Base-by-base conservation (phyloP, 2,329 filamentous ascomycete species). In the Phialophora expanda region DNA sequence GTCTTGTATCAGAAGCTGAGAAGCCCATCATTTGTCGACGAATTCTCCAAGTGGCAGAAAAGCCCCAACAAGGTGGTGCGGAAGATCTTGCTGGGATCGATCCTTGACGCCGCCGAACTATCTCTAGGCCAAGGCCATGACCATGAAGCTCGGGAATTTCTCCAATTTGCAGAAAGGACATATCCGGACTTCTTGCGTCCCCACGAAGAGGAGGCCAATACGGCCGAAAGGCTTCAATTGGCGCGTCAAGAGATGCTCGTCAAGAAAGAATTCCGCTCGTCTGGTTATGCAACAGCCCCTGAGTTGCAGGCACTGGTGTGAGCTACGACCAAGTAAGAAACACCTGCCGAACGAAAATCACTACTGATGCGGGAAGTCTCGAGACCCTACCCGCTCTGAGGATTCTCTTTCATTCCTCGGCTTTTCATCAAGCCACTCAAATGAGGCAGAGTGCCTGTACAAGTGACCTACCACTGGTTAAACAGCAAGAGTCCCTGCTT, bases 51-150 rank as follows among this genome's bases (percentile, higher is more conserved):
- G 20, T 68, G 68, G 68, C 63, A 66, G 30, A 60, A 62, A 32
- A 62, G 66, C 24, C 46, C 51, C 20, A 62, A 62, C 20, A 61
- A 55, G 38, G 17, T 58, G 7, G 68, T 72, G 24, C 74, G 73
- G 22, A 75, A 75, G 59, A 67, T 69, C 38, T 72, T 78, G 51
- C 71, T 79, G 46, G 72, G 71, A 2, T 72, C 75, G n/a, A 73
- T 76, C 9, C 75, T 79, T 41, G 76, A 79, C 56, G 78, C 75
- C 6, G 74, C 80, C n/a, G 75, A 76, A 30, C 61, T 80, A 24
- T 72, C 78, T 50, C 70, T 77, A 28, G 74, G 78, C 17, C 74
- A 74, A 61, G 73, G 74, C 20, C 59, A 62, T 4, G 46, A 55
- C 8, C 12, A 14, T 2, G 56, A 70, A 55, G 69, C 70, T 11